These are phyloP conservation scores for Zea luxurians DNA, from an alignment of 176 grass and related monocot species.

Conservation along the genomic window DNA sequence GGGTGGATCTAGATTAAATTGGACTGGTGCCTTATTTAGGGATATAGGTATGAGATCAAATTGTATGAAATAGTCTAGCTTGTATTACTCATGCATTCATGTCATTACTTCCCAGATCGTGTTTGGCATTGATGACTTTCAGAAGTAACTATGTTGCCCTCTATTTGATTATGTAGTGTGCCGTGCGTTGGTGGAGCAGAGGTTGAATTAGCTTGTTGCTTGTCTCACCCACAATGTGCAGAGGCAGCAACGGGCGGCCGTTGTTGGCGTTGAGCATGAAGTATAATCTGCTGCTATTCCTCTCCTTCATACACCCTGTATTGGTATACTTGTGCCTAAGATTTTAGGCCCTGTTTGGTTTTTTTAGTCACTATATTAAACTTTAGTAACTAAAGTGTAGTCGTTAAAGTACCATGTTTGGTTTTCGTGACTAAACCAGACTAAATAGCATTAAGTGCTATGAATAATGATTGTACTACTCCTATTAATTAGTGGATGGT, in stretches of 20 bases:
- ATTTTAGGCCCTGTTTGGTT: too few species aligned
- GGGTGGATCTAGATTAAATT: too few species aligned
- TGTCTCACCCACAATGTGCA: slow-evolving; percentile 65
- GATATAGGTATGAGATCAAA: not conserved
- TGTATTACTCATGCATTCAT: not conserved
- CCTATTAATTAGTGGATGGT: too few species aligned
- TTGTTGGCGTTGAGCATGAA: slow-evolving; percentile 92
- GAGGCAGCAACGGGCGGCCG: slow-evolving; percentile 86
- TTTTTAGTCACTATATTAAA: too few species aligned
- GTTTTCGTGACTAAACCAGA: too few species aligned
- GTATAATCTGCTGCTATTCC: slow-evolving; percentile 34
- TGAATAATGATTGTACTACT: too few species aligned
- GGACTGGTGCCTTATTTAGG: too few species aligned
- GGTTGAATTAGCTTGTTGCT: slow-evolving; percentile 68
- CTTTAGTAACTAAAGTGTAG: too few species aligned
- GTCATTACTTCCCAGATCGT: not conserved
- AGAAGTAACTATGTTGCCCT: slow-evolving; percentile 15
- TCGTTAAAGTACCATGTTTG: too few species aligned
- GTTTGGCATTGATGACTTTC: slow-evolving; percentile 12
- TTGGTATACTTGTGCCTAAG: not conserved
- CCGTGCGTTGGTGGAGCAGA: slow-evolving; percentile 85
- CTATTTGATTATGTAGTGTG: slow-evolving; percentile 49
- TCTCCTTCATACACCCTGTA: not conserved
- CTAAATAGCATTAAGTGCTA: too few species aligned
- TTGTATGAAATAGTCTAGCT: not conserved